Base-by-base conservation (phyloP, 306 rosid genomes). In the Fragaria ananassa region DNA sequence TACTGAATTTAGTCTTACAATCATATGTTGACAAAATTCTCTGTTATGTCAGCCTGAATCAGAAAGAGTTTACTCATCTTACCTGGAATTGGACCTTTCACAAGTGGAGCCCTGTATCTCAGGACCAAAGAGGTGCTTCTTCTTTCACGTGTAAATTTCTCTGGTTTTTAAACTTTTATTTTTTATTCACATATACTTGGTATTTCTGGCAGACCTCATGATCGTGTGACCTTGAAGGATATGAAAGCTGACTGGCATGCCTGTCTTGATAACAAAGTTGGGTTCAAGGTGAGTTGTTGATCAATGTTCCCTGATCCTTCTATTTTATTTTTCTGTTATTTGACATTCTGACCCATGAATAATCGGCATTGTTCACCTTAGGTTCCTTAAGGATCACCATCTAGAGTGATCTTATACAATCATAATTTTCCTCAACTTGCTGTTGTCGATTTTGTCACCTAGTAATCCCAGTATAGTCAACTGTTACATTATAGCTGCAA, bases 231-330 rank as follows among this genome's bases (percentile, higher is more conserved):
- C 76, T 77, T 93, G 82, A 93, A 87, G 79, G 96, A 93, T 77
- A 90, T 93, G 98, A 93, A 93, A 86, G 77, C 85, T 65, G 98
- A 93, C 85, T 91, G 97, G 98, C 96, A 90, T 70, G 81, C 88
- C 60, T 93, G 98, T 84, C 98, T 93, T 71, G 97, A 91, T 84
- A 89, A 75, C 86, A 86, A 93, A 85, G 97, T 93, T 90, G 98
- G 98, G 70, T 93, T 93, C 81, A 93, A 93, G 96, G 98, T 93
- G 68, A 77, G 90, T 79, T 27, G 37, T 71, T n/a, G 75, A 68
- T 29, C 69, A 14, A 1, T 57, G 77, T 27, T 45, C 17, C 41
- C 25, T 39, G 25, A 65, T 37, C 23, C 1, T 47, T 47, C 39
- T 4, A 25, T 25, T 11, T 60, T 13, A 1, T 12, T 60, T 29